Evolutionary conservation across 768 basidiomycete genomes (phyloP), one percentile per base, ranked within the genome.

Genomic region (Mycena epipterygia): DNA sequence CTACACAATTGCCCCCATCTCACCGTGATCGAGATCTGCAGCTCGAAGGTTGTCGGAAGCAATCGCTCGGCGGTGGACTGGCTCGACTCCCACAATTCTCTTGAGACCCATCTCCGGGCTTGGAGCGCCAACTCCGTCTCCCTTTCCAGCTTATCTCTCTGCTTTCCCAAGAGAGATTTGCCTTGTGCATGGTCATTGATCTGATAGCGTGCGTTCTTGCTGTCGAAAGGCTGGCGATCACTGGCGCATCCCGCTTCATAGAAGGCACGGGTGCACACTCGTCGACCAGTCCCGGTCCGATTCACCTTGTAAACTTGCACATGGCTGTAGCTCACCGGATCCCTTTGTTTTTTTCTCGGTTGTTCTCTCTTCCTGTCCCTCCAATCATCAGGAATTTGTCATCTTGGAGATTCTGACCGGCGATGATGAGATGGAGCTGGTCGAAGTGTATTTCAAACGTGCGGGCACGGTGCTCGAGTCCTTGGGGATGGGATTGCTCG

Each of bases 1-100:
- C 3, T 64, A 21, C 62, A 64, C n/a, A 11, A 11, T 5, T 64
- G 62, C 23, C 49, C 51, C 13, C 53, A 64, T 41, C 29, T 64
- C 25, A 8, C 29, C 21, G 25, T 9, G 5, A 64, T 64, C 30
- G 29, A n/a, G n/a, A n/a, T 53, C 17, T 4, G 3, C 25, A 48
- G 44, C 44, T 46, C 44, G 23, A 46, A 19, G n/a, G n/a, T 46
- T 8, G 12, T 6, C 8, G 23, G 23, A 19, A 4, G 5, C 12
- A 6, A n/a, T n/a, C n/a, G n/a, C n/a, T n/a, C n/a, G 4, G 25
- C 35, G 7, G 25, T 23, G 19, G 23, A 3, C 25, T 64, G 49
- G 51, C 37, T 53, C 13, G 14, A n/a, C 27, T 41, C 62, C 11
- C 16, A 42, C 2, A 39, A 57, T 4, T 35, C 14, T n/a, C 21